phyloP scores from a whole-genome alignment of 495 filamentous ascomycete genomes.

The Xeromyces bisporus region DNA sequence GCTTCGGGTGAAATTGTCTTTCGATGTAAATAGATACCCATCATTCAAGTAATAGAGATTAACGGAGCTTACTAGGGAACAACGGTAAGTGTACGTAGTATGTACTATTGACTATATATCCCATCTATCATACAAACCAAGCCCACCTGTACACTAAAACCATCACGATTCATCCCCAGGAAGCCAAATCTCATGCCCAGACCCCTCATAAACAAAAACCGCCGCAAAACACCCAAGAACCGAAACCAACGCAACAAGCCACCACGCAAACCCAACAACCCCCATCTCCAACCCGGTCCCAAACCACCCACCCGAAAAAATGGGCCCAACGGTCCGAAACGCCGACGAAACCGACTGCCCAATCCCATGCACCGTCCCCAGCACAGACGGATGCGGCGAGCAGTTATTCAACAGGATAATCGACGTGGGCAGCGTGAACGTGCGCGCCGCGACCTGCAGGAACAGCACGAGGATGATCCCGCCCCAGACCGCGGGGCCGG shows the following conservation, averaged over 20 bases:
- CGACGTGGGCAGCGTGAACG: conserved; percentile 61
- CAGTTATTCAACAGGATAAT: conserved; percentile 74
- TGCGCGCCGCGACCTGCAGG: conserved; percentile 62
- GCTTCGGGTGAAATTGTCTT: too few relatives aligned
- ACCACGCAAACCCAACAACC: conserved; percentile 62
- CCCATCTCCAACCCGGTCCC: conserved; percentile 52
- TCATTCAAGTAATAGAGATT: too few relatives aligned
- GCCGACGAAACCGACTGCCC: conserved; percentile 56
- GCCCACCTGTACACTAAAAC: too few relatives aligned
- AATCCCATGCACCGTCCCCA: conserved; percentile 70
- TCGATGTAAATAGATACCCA: too few relatives aligned
- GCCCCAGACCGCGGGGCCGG: conserved; percentile 48
- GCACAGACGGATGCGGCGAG: conserved; percentile 61
- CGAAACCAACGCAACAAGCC: conserved; percentile 49
- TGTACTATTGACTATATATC: too few relatives aligned
- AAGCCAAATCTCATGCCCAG: conserved; percentile 52
- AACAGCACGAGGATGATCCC: conserved; percentile 50
- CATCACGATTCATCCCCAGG: conserved; percentile 37
- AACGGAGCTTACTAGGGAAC: too few relatives aligned
- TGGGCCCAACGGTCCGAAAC: conserved; percentile 58
- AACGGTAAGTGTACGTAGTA: too few relatives aligned
- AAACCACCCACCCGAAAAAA: conserved; percentile 53
- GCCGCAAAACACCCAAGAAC: conserved; percentile 42
- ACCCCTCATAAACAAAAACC: conserved; percentile 54
- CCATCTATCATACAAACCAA: too few relatives aligned